Evolutionary conservation across 371 early-diverging fungal genomes (phyloP).

Genomic region (Parasitella parasitica): DNA sequence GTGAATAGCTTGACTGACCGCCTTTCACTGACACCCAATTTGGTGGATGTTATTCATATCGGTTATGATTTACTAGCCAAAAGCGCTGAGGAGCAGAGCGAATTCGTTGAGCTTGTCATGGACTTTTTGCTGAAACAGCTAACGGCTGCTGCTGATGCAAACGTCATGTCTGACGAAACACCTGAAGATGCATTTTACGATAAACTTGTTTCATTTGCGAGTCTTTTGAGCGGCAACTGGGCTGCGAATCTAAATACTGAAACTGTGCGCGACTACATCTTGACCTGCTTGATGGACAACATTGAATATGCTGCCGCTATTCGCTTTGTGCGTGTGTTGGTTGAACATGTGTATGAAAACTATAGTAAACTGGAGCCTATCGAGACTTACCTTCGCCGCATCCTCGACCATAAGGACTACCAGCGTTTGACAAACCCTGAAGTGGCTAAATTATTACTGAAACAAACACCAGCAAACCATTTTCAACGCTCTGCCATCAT

Average conservation of each 20-base stretch:
- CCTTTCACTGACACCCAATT: conserved; percentile 12
- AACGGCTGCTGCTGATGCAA: conserved; percentile 19
- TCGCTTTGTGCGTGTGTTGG: conserved; percentile 27
- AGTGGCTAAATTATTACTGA: conserved; percentile 5
- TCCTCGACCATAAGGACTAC: conserved; percentile 40
- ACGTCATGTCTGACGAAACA: conserved; percentile 15
- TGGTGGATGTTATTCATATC: conserved; percentile 26
- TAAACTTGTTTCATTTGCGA: conserved; percentile 5
- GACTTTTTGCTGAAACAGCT: conserved; percentile 24
- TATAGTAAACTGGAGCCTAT: conserved; percentile 37
- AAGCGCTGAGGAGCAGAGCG: neutral
- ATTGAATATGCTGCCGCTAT: conserved; percentile 39
- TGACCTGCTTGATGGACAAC: conserved; percentile 44
- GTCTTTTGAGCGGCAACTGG: neutral
- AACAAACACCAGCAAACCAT: conserved; percentile 10
- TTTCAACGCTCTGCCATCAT: conserved; percentile 48
- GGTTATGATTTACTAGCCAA: conserved; percentile 13
- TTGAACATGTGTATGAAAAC: conserved; percentile 29
- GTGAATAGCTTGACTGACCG: neutral
- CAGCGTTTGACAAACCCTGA: conserved; percentile 30
- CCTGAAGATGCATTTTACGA: conserved; percentile 26
- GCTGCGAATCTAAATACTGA: conserved; percentile 27
- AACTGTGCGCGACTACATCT: conserved; percentile 43
- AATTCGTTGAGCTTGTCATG: conserved; percentile 10
- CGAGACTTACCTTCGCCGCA: conserved; percentile 43